Conservation (phyloP, 305 asterid genomes). For the Stenogyne calaminthoides region DNA sequence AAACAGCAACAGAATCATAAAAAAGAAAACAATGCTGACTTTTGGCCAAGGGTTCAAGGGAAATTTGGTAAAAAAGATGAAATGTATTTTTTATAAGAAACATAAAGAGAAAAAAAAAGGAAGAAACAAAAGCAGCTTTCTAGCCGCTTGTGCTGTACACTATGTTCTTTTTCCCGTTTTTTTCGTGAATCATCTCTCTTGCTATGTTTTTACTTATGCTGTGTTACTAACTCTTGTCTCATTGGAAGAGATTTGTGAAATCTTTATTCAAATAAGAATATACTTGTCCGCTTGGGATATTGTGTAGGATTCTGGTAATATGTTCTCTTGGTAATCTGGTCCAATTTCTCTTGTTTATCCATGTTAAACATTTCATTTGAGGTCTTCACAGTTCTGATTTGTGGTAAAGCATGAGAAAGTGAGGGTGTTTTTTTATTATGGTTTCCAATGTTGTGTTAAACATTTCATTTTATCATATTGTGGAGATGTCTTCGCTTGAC, state of each 20-base stretch:
- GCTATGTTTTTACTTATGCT: not conserved
- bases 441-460: not conserved
- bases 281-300: not conserved
- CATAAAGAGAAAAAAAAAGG: not conserved
- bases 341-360: not conserved
- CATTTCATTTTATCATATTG: not conserved
- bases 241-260: not conserved
- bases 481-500: conserved; percentile 8
- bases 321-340: not conserved
- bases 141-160: not conserved
- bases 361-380: not conserved
- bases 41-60: not conserved
- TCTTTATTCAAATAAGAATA: not conserved
- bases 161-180: not conserved
- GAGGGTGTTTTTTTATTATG: not conserved
- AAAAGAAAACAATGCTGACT: not conserved
- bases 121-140: not conserved
- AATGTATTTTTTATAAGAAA: not conserved
- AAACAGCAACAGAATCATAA: not conserved
- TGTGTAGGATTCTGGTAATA: not conserved
- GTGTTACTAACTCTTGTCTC: not conserved
- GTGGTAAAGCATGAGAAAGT: not conserved
- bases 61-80: not conserved
- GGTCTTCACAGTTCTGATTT: conserved; percentile 5
- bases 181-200: not conserved